phyloP scores from a whole-genome alignment of 1,284 basidiomycete species.

The Microbotryum silenes-acaulis region DNA sequence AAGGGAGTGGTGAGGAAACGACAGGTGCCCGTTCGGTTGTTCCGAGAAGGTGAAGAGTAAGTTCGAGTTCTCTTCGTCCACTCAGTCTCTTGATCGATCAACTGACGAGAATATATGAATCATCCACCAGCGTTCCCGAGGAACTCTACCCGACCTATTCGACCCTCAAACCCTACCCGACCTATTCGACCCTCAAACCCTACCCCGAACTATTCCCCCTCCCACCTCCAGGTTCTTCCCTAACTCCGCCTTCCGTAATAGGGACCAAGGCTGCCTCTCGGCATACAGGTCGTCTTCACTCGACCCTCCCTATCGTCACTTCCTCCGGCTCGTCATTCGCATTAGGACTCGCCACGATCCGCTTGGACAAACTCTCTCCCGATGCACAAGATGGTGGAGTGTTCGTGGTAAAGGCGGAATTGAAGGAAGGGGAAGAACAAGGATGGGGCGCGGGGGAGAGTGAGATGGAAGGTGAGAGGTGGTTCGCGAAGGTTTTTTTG shows the following conservation, averaged over 20 bases:
- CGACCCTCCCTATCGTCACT: slow-evolving; percentile 23
- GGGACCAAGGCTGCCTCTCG: slow-evolving; percentile 13
- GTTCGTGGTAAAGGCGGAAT: slow-evolving; percentile 18
- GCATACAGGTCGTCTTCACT: slow-evolving; percentile 31
- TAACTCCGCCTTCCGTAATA: slow-evolving; percentile 9
- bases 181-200: slow-evolving; percentile 9
- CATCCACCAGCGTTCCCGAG: slow-evolving; percentile 16
- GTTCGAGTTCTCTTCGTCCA: background rate
- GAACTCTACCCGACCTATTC: slow-evolving; percentile 14
- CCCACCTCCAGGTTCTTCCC: slow-evolving; percentile 21
- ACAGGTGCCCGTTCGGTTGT: slow-evolving; percentile 65
- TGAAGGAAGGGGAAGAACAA: slow-evolving; percentile 1
- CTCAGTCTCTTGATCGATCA: background rate
- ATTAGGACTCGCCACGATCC: slow-evolving; percentile 30
- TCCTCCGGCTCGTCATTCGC: slow-evolving; percentile 14
- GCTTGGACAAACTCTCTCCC: slow-evolving; percentile 24
- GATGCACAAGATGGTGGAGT: slow-evolving; percentile 10
- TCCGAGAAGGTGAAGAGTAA: slow-evolving; percentile 28
- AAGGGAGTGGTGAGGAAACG: slow-evolving; percentile 88
- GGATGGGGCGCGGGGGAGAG: slow-evolving; percentile 16
- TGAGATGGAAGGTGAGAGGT: slow-evolving; percentile 23
- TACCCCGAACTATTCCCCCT: slow-evolving; percentile 25
- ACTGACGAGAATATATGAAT: no score
- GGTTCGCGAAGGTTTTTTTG: slow-evolving; percentile 28
- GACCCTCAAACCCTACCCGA: slow-evolving; percentile 21